Base-by-base conservation (phyloP, 371 early-diverging fungal genomes). In the Nosema granulosis region DNA sequence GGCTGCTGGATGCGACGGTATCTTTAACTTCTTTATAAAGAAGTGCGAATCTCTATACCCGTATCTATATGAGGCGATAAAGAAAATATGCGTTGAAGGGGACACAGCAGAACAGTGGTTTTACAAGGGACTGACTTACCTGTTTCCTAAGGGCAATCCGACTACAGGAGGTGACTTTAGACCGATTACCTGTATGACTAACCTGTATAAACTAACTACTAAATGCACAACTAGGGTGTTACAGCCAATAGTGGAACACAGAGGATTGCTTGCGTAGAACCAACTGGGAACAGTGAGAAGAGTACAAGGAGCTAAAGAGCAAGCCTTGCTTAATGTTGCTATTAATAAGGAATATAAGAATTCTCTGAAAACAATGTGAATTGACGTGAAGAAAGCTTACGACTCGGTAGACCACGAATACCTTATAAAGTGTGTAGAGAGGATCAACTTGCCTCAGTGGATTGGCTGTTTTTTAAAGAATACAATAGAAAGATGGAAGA, bases 311-410 rank as follows among this genome's bases (percentile, higher is more conserved):
- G 54, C 54, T n/a, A 54, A 3, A 54, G 54, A 54, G 22, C 54
- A 43, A 9, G 54, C 22, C 22, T n/a, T 54, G 4, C 4, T n/a
- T 3, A 54, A 54, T 54, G 22, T 18, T n/a, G 20, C 20, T 3
- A 3, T 54, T 3, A 54, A 54, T n/a, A 54, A 54, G 22, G 20
- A 4, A n/a, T 22, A 54, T 54, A 22, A 22, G 3, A 11, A 54
- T 22, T 3, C 4, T 4, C 22, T 54, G 20, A 54, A 22, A n/a
- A 54, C 54, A 4, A n/a, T n/a, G 20, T 54, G 22, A n/a, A n/a
- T 76, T 37, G 61, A 59, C 61, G 12, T 59, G 24, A 28, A 59
- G 29, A 59, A 59, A 29, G 61, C 61, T 59, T 59, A 26, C 34
- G 61, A 59, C 28, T 22, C 12, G 24, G 61, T 59, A 26, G 11